Percentiles rank a stretch among this genome's conserved stretches.
Evolutionary conservation across 768 basidiomycete species (phyloP).

Genomic region (Amyloporia xantha): DNA sequence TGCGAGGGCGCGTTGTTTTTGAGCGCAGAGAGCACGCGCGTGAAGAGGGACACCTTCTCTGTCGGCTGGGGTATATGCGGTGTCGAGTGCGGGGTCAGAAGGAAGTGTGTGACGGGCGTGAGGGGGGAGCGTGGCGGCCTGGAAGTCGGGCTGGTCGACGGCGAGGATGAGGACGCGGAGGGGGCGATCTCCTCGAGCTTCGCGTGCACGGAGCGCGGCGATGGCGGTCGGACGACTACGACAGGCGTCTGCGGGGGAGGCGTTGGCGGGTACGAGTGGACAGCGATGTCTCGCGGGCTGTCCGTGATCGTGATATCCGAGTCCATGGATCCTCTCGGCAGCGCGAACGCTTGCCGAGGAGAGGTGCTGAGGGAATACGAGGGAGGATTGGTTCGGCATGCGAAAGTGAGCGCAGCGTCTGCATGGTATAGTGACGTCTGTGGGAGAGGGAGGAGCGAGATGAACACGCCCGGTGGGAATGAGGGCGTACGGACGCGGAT

Average conservation of each 20-base stretch:
- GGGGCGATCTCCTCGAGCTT: conserved; percentile 20
- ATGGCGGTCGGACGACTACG: conserved; percentile 22
- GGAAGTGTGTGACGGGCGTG: conserved; percentile 21
- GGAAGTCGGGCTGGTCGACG: not conserved
- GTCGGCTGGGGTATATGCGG: conserved; percentile 15
- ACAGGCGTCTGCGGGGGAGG: conserved; percentile 22
- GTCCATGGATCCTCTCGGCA: conserved; percentile 16
- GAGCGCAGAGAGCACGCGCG: conserved; percentile 23
- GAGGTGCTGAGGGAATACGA: conserved; percentile 1
- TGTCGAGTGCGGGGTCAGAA: conserved; percentile 26
- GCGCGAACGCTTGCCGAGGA: conserved; percentile 6
- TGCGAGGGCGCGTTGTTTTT: conserved; percentile 38
- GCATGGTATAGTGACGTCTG: conserved; percentile 24
- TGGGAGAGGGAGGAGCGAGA: conserved; percentile 29
- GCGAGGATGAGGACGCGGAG: not conserved
- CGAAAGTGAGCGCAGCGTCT: conserved; percentile 29
- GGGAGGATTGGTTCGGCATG: conserved; percentile 27
- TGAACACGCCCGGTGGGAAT: conserved; percentile 48
- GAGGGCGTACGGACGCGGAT: conserved; percentile 66
- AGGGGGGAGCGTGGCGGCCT: not conserved
- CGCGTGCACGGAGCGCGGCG: conserved; percentile 23
- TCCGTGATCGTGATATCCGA: conserved; percentile 26
- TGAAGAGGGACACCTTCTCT: conserved; percentile 17
- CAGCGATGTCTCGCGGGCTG: conserved; percentile 11
- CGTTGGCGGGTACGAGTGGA: conserved; percentile 32